Conservation (phyloP, 2,329 filamentous ascomycete genomes). For the Nemania sp. region DNA sequence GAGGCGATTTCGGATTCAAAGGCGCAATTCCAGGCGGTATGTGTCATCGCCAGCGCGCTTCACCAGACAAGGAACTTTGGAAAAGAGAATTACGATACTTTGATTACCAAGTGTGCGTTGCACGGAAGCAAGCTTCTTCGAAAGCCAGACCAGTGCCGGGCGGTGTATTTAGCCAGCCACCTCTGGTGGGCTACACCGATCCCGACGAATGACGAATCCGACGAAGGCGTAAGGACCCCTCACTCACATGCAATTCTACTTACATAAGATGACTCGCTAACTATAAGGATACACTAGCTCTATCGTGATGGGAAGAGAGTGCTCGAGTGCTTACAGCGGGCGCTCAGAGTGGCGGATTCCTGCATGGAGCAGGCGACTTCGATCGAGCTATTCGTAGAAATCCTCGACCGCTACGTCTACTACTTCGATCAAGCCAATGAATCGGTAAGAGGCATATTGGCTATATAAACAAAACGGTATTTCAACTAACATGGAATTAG, state of each 20-base stretch:
- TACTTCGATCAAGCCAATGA: conserved; percentile 99
- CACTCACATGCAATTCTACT: not conserved
- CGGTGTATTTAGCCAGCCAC: conserved; percentile 95
- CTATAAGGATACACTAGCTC: conserved; percentile 64
- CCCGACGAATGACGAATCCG: conserved; percentile 79
- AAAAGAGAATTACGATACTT: conserved; percentile 97
- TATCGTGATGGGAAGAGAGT: conserved; percentile 98
- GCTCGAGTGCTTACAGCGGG: conserved; percentile 93
- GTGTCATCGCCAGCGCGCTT: conserved; percentile 88
- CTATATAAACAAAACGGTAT: not conserved
- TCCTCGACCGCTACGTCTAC: conserved; percentile 97
- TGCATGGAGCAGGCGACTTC: conserved; percentile 99
- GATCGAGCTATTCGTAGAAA: conserved; percentile 98
- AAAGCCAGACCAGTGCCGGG: conserved; percentile 97
- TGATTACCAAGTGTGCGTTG: conserved; percentile 97
- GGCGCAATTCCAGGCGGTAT: conserved; percentile 97
- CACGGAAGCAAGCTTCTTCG: conserved; percentile 97
- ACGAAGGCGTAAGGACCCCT: conserved; percentile 60
- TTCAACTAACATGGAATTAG: conserved; percentile 51
- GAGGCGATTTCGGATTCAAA: conserved; percentile 95
- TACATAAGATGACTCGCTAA: not conserved
- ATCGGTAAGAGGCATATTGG: conserved; percentile 67
- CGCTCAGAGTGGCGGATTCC: conserved; percentile 93
- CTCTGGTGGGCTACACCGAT: conserved; percentile 97
- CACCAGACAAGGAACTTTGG: conserved; percentile 91